A percentile compares a stretch with the other conserved stretches of the same genome.
Evolutionary conservation across 1,284 basidiomycete genomes (phyloP).

Genomic region (Marasmius fiardii): DNA sequence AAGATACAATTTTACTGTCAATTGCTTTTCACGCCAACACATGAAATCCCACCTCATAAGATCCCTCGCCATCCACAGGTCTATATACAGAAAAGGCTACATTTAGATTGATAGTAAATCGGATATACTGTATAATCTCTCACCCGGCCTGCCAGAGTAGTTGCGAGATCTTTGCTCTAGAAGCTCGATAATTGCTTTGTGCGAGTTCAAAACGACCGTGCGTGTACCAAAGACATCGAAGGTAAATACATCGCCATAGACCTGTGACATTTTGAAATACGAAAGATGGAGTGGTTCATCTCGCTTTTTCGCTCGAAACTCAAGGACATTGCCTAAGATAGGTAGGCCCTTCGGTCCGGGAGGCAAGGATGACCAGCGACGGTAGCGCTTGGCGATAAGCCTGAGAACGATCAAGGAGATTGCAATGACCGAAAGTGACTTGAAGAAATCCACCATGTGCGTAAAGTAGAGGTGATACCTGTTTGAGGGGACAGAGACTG

Average conservation of each 20-base stretch:
- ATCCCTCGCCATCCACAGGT: slow-evolving; percentile 22
- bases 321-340: slow-evolving; percentile 8
- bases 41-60: slow-evolving; percentile 16
- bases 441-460: no score
- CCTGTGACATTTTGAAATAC: neutral
- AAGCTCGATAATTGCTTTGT: slow-evolving; percentile 19
- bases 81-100: neutral
- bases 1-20: neutral
- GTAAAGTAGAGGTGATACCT: no score
- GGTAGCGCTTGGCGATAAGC: neutral
- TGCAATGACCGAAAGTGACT: no score
- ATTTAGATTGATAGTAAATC: neutral
- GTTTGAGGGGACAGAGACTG: no score
- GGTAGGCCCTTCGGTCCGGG: slow-evolving; percentile 11
- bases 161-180: slow-evolving; percentile 19
- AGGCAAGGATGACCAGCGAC: neutral
- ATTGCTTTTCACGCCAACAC: no score
- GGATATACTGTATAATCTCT: neutral
- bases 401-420: neutral
- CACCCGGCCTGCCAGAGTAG: slow-evolving; percentile 20
- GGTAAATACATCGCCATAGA: slow-evolving; percentile 6
- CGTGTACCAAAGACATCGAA: slow-evolving; percentile 10
- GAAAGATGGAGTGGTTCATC: slow-evolving; percentile 1
- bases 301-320: neutral
- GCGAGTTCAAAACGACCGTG: slow-evolving; percentile 21